Evolutionary conservation across 2,329 filamentous ascomycete species (phyloP).

Genomic region (Chaetomiaceae sp.): DNA sequence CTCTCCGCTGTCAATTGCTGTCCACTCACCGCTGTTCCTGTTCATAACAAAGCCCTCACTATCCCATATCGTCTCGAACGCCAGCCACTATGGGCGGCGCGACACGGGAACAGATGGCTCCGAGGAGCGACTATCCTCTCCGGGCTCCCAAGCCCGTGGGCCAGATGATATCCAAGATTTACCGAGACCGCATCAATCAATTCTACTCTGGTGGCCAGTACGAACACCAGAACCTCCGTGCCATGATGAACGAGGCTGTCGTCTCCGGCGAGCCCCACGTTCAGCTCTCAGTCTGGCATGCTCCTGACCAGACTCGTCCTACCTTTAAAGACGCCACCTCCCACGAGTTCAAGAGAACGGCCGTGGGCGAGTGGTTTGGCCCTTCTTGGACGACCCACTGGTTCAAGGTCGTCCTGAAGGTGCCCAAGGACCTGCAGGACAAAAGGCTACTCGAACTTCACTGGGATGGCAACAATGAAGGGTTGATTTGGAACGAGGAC

Average conservation of each 20-base stretch:
- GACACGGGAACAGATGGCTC: slow-evolving; percentile 38
- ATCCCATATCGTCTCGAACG: background rate
- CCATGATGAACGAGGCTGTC: slow-evolving; percentile 68
- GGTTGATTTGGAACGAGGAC: slow-evolving; percentile 86
- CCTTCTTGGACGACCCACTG: slow-evolving; percentile 98
- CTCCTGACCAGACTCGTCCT: slow-evolving; percentile 72
- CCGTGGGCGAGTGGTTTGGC: slow-evolving; percentile 76
- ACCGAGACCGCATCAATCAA: slow-evolving; percentile 74
- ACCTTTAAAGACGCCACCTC: slow-evolving; percentile 78
- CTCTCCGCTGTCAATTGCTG: background rate
- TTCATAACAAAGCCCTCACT: background rate
- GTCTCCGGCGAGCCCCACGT: slow-evolving; percentile 69
- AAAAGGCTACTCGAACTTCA: slow-evolving; percentile 89
- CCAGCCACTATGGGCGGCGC: slow-evolving; percentile 45
- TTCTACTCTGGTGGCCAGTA: slow-evolving; percentile 81
- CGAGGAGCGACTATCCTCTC: slow-evolving; percentile 48
- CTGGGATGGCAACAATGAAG: slow-evolving; percentile 94
- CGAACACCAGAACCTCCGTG: slow-evolving; percentile 66
- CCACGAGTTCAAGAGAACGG: slow-evolving; percentile 69
- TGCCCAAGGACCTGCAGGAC: slow-evolving; percentile 67
- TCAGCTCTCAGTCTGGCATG: slow-evolving; percentile 81
- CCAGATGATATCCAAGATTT: slow-evolving; percentile 79
- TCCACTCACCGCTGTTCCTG: background rate
- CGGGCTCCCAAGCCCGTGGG: slow-evolving; percentile 56
- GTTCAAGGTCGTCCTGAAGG: slow-evolving; percentile 79